These are phyloP conservation scores for Coccomyxa sp. DNA, from an alignment of 139 green algal species.

Conservation along the genomic window DNA sequence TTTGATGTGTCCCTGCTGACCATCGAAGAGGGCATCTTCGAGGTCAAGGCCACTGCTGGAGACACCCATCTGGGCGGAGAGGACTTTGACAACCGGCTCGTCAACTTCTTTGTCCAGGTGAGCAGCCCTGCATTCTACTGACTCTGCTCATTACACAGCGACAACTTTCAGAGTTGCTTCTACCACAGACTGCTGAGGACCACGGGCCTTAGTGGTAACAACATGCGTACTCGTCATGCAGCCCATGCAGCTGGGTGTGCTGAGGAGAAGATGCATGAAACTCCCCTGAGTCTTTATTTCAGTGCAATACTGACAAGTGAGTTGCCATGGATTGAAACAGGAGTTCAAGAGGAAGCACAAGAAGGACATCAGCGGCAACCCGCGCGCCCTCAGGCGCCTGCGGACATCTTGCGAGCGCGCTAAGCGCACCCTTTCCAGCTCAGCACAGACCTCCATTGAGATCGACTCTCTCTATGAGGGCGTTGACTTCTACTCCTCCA, in stretches of 20 bases:
- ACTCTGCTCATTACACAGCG: not conserved
- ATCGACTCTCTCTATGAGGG: slow-evolving; percentile 97
- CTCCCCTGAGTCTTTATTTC: no score
- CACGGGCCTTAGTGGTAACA: not conserved
- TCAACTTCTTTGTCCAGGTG: slow-evolving; percentile 85
- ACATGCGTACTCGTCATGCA: no score
- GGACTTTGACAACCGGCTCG: slow-evolving; percentile 96
- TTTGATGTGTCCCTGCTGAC: slow-evolving; percentile 99
- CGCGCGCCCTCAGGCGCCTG: slow-evolving; percentile 68
- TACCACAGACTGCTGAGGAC: not conserved
- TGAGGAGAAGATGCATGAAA: no score
- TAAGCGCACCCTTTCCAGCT: slow-evolving; percentile 84
- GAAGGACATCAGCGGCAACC: slow-evolving; percentile 91
- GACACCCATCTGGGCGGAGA: slow-evolving; percentile 98
- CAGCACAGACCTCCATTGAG: slow-evolving; percentile 92
- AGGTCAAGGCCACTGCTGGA: slow-evolving; percentile 96
- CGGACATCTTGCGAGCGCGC: slow-evolving; percentile 74
- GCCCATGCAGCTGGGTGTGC: no score
- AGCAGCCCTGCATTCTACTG: not conserved
- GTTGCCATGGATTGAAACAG: slow-evolving; percentile 24
- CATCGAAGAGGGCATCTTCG: slow-evolving; percentile 99
- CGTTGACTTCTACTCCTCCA: slow-evolving; percentile 94
- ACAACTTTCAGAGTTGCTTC: not conserved
- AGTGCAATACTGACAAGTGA: no score
- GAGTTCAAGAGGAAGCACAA: slow-evolving; percentile 99